phyloP scores from a whole-genome alignment of 2,329 filamentous ascomycete species.

The Verticillium zaregamsianum region DNA sequence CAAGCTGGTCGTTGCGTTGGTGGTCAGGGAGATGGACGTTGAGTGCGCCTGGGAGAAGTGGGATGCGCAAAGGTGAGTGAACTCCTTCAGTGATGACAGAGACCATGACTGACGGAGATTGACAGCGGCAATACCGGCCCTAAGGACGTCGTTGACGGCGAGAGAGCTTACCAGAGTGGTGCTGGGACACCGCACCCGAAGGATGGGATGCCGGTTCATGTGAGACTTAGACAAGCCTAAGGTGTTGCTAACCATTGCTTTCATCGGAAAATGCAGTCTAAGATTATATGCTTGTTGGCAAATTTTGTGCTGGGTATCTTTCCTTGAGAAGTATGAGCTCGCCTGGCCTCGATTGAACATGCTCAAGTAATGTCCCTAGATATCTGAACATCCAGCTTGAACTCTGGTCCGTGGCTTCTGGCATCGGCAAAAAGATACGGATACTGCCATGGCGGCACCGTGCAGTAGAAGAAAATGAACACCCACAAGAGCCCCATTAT shows the following conservation, averaged over 20 bases:
- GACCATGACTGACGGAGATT: background rate
- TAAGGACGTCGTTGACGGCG: background rate
- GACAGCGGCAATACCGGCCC: background rate
- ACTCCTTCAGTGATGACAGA: background rate
- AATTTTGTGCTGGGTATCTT: too few relatives aligned
- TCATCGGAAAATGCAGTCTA: background rate
- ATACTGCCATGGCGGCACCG: constrained; percentile 1
- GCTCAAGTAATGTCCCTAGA: background rate
- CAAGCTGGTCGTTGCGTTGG: constrained; percentile 44
- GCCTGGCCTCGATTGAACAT: background rate
- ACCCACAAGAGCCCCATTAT: background rate
- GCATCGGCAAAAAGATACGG: background rate
- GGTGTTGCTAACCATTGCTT: background rate
- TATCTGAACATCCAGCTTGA: background rate
- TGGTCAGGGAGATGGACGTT: constrained; percentile 41
- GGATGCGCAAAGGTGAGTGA: background rate
- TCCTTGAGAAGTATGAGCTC: background rate
- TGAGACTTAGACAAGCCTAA: background rate
- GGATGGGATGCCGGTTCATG: background rate
- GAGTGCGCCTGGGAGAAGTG: background rate
- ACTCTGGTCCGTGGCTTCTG: background rate
- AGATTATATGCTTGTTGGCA: too few relatives aligned
- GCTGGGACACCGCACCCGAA: background rate
- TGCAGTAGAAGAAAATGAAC: constrained; percentile 1
- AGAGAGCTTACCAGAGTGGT: background rate